Evolutionary conservation across 2,329 filamentous ascomycete genomes (phyloP), one percentile per base, ranked within the genome.

Genomic region (Pseudocercospora macadamiae): DNA sequence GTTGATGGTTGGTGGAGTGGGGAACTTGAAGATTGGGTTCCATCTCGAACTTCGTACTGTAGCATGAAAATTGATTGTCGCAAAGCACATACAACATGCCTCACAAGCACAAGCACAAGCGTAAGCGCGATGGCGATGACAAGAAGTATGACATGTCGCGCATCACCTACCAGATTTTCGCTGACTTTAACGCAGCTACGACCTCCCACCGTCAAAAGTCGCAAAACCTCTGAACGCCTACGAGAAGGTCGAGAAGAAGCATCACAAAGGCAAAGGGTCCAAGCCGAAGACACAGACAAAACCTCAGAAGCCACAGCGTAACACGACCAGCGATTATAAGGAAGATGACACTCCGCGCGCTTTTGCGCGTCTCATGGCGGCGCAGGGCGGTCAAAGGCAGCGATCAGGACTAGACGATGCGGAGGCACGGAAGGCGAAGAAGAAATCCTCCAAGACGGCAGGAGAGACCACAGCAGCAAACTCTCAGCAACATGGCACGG

Each of bases 291-390:
- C 39, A 19, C 59, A 60, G 28, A 58, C 58, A n/a, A 51, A 56
- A 18, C 55, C 39, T 25, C 59, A 60, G 28, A 58, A 63, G 18
- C 57, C 18, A 7, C 59, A 65, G 47, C 75, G 75, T 64, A 75
- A 70, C 54, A 69, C 61, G 47, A 61, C 54, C 9, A 66, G 66
- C 19, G 71, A 78, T 77, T 76, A 87, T 81, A 76, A 79, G 32
- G 74, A 83, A 36, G 87, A 96, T 73, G 95, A 97, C 76, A 93
- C 90, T 1, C 95, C 95, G 0, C 89, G 91, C 66, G 91, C 89
- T 1, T 99, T 99, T 75, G 85, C 86, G 62, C 87, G 92, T 10
- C 78, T 97, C 62, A 95, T 97, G 89, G 86, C 89, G 30, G 84
- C 87, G 65, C 84, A 88, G 37, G 60, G 64, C 16, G 77, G 77